These are phyloP conservation scores for Malassezia pachydermatis DNA, from an alignment of 1,284 basidiomycete genomes.

Conservation along the genomic window DNA sequence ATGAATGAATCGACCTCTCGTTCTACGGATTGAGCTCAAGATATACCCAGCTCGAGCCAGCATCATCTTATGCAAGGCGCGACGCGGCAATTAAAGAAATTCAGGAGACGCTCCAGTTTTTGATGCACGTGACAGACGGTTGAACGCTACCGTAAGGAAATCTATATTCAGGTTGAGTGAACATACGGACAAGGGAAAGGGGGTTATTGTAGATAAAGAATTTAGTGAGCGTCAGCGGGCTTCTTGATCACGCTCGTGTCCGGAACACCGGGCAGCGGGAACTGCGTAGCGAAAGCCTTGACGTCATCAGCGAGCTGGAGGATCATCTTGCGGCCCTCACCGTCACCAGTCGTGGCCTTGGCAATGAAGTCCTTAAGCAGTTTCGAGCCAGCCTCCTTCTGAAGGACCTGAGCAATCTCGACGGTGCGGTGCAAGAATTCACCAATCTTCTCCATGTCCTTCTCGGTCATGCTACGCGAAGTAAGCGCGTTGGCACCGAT, in stretches of 20 bases:
- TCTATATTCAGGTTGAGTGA: conserved; percentile 18
- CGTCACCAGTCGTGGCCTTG: conserved; percentile 61
- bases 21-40: no score
- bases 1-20: no score
- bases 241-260: conserved; percentile 53
- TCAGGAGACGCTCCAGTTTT: no score
- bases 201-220: background rate
- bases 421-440: conserved; percentile 56
- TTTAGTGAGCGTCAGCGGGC: conserved; percentile 21
- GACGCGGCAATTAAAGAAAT: no score
- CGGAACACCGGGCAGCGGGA: conserved; percentile 80
- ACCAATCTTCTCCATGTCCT: conserved; percentile 73
- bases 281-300: conserved; percentile 65
- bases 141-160: conserved; percentile 16
- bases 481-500: conserved; percentile 90
- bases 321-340: conserved; percentile 62
- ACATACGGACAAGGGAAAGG: background rate
- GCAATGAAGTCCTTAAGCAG: conserved; percentile 90
- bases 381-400: conserved; percentile 90
- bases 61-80: no score
- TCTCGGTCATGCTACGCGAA: conserved; percentile 80
- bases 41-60: no score
- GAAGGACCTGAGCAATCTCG: conserved; percentile 50
- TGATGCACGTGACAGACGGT: conserved; percentile 11
- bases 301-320: conserved; percentile 66